A percentile compares a stretch with the other conserved stretches of the same genome.
Evolutionary conservation across 192 early-diverging fungal genomes (phyloP).

Genomic region (Anaeromyces robustus): DNA sequence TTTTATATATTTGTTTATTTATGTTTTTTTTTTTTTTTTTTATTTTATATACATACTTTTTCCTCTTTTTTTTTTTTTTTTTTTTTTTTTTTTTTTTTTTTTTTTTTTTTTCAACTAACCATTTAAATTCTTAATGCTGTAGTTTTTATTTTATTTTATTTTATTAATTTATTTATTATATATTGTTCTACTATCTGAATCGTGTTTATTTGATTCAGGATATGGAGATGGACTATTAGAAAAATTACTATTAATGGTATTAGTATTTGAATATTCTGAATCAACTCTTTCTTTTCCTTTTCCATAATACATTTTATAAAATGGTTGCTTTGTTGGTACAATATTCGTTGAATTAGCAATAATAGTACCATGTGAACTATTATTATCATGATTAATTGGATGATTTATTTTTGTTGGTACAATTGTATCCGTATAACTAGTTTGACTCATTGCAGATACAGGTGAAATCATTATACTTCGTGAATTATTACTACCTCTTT

Average conservation of each 20-base stretch:
- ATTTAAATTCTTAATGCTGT: too few relatives aligned
- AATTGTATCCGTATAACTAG: neutral
- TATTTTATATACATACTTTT: too few relatives aligned
- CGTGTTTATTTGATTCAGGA: neutral
- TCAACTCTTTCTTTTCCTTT: neutral
- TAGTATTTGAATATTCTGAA: neutral
- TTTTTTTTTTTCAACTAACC: too few relatives aligned
- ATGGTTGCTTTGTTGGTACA: neutral
- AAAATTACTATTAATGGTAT: neutral
- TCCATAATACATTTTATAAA: neutral
- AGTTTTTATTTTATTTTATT: too few relatives aligned
- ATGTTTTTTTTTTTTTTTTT: too few relatives aligned
- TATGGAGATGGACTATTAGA: neutral
- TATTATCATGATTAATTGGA: neutral
- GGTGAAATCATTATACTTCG: neutral
- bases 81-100: too few relatives aligned
- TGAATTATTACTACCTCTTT: neutral
- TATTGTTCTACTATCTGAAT: neutral
- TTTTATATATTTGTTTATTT: too few relatives aligned
- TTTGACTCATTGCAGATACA: neutral
- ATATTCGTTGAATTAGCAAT: neutral
- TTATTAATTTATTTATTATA: neutral
- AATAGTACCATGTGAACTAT: neutral
- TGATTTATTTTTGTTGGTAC: neutral
- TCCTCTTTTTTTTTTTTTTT: too few relatives aligned